Percentiles rank a stretch among this genome's conserved stretches.
These are phyloP conservation scores for Nymphaea colorata DNA, from an alignment of 164 flowering plant genomes.

Conservation along the genomic window DNA sequence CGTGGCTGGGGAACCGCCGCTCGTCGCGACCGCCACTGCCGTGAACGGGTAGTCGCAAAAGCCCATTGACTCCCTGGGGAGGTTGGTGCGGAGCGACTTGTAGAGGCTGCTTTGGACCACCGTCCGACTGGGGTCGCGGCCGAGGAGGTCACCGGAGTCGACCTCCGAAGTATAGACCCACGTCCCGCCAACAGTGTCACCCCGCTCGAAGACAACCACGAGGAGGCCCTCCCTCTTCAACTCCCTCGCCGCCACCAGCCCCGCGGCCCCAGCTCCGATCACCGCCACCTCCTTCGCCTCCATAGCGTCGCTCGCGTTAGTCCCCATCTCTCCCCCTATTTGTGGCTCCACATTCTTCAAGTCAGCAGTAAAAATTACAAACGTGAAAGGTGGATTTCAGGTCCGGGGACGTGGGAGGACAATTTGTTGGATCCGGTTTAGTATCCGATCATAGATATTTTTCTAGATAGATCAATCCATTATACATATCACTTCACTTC, in stretches of 20 bases:
- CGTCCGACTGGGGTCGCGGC: constrained; percentile 43
- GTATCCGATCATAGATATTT: no score
- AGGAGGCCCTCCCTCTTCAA: constrained; percentile 62
- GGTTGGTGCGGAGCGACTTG: constrained; percentile 71
- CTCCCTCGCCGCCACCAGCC: constrained; percentile 68
- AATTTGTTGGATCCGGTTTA: no score
- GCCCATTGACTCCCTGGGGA: constrained; percentile 79
- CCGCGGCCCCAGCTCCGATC: constrained; percentile 82
- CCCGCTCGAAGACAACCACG: constrained; percentile 61
- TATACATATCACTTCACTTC: no score
- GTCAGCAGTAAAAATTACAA: no score
- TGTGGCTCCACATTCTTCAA: no score
- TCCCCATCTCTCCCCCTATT: no score
- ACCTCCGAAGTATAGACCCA: constrained; percentile 50
- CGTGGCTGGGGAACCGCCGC: constrained; percentile 63
- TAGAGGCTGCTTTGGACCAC: constrained; percentile 60
- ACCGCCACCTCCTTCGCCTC: constrained; percentile 50
- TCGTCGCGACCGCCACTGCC: constrained; percentile 27
- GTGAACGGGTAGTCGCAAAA: constrained; percentile 56
- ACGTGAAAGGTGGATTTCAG: no score
- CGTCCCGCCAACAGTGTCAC: constrained; percentile 46
- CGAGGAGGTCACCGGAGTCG: constrained; percentile 54
- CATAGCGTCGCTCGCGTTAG: no score
- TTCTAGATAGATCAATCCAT: no score
- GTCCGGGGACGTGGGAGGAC: no score